Conservation (phyloP, 306 rosid genomes). For the Astragalus glycyphyllos region DNA sequence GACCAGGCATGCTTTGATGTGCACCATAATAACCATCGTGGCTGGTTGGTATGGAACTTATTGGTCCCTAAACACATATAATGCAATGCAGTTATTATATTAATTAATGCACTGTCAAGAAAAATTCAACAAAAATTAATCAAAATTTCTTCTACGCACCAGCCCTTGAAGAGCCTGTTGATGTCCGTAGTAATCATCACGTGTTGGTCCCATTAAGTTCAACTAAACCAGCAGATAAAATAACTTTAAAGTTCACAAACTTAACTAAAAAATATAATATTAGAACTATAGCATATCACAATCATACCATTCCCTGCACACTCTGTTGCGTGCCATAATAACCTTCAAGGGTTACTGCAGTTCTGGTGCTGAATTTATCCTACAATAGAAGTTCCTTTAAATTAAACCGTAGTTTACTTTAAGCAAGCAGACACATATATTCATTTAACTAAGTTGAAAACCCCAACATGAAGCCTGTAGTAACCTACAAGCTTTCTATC, state of each 20-base stretch:
- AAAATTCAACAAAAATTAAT: slow-evolving; percentile 16
- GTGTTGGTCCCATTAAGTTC: slow-evolving; percentile 95
- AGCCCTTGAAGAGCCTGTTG: slow-evolving; percentile 91
- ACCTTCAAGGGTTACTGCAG: slow-evolving; percentile 83
- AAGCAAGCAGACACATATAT: slow-evolving; percentile 31
- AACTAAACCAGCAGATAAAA: slow-evolving; percentile 61
- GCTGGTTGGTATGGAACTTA: slow-evolving; percentile 84
- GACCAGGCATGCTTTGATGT: slow-evolving; percentile 86
- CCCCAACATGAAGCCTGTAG: slow-evolving; percentile 11
- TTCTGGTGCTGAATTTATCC: slow-evolving; percentile 87
- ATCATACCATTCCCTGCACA: slow-evolving; percentile 91
- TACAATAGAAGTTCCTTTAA: slow-evolving; percentile 49
- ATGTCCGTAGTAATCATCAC: slow-evolving; percentile 88
- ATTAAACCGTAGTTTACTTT: slow-evolving; percentile 34
- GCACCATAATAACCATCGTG: slow-evolving; percentile 86
- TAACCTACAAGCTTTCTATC: slow-evolving; percentile 5
- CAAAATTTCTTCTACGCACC: slow-evolving; percentile 57
- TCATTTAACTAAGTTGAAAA: slow-evolving; percentile 31
- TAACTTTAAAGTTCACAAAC: neutral
- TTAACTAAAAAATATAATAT: slow-evolving; percentile 34
- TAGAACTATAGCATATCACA: slow-evolving; percentile 37
- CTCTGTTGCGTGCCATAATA: slow-evolving; percentile 80
- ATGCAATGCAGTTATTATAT: slow-evolving; percentile 34
- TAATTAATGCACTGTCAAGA: slow-evolving; percentile 33
- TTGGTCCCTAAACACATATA: slow-evolving; percentile 73